phyloP scores from a whole-genome alignment of 176 grass and related monocot species.

The Musa schizocarpa region DNA sequence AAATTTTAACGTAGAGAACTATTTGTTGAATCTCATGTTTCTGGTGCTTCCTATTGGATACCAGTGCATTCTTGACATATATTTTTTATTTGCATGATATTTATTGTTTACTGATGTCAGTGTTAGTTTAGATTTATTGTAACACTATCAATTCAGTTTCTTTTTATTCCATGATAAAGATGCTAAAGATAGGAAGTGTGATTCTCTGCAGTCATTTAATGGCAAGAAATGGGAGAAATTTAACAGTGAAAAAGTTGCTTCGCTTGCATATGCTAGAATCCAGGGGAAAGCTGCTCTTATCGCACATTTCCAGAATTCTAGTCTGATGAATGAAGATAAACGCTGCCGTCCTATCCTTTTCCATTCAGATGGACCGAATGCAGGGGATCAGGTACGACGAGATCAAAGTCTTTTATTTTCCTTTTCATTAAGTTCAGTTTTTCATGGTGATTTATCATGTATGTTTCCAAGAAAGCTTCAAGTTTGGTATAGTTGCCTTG shows the following conservation, averaged over 20 bases:
- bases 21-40: neutral
- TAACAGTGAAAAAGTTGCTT: constrained; percentile 96
- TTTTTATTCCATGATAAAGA: constrained; percentile 8
- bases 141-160: neutral
- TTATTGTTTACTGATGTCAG: neutral
- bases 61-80: neutral
- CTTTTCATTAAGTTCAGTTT: neutral
- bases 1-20: neutral
- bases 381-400: constrained; percentile 69
- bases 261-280: constrained; percentile 94
- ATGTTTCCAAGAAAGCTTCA: neutral
- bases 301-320: constrained; percentile 93
- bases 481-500: neutral
- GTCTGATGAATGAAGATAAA: constrained; percentile 99
- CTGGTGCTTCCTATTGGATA: neutral
- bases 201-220: constrained; percentile 56
- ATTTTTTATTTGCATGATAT: neutral
- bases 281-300: constrained; percentile 73
- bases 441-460: neutral
- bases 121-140: neutral
- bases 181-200: constrained; percentile 3
- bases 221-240: constrained; percentile 99
- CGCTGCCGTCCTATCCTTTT: constrained; percentile 93
- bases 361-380: constrained; percentile 91
- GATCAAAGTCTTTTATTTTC: constrained; percentile 1